phyloP scores from a whole-genome alignment of 352 stramenopile genomes.

The Elongisporangium anandrum region DNA sequence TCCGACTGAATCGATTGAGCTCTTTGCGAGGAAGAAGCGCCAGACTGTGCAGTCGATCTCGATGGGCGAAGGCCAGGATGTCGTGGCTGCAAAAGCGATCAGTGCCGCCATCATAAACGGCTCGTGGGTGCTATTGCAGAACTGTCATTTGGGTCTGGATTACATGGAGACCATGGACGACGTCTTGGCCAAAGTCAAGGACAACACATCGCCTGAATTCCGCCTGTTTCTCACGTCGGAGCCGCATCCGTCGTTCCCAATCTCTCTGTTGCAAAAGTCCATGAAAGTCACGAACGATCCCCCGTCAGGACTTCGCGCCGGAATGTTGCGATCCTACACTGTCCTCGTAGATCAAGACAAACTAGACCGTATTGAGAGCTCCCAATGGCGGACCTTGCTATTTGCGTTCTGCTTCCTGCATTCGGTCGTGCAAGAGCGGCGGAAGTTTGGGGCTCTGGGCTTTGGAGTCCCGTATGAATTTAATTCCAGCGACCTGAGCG shows the following conservation, averaged over 20 bases:
- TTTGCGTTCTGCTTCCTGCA: slow-evolving; percentile 79
- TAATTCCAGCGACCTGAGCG: slow-evolving; percentile 65
- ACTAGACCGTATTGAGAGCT: slow-evolving; percentile 63
- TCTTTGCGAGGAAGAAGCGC: slow-evolving; percentile 61
- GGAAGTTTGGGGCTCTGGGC: slow-evolving; percentile 73
- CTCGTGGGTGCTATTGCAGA: slow-evolving; percentile 78
- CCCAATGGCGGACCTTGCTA: slow-evolving; percentile 57
- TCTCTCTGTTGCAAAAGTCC: slow-evolving; percentile 54
- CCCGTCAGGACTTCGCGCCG: slow-evolving; percentile 58
- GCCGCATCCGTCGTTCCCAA: slow-evolving; percentile 57
- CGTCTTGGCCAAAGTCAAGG: slow-evolving; percentile 32
- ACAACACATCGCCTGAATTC: slow-evolving; percentile 42
- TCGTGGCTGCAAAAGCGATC: slow-evolving; percentile 52
- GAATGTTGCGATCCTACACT: slow-evolving; percentile 64
- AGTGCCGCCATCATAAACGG: slow-evolving; percentile 59
- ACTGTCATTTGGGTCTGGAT: slow-evolving; percentile 66
- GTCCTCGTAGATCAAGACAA: slow-evolving; percentile 80
- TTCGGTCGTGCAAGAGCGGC: slow-evolving; percentile 64
- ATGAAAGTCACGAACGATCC: slow-evolving; percentile 82
- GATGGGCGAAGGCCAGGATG: slow-evolving; percentile 75
- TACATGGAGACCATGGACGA: slow-evolving; percentile 69
- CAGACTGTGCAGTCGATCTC: slow-evolving; percentile 68
- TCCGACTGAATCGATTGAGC: slow-evolving; percentile 69
- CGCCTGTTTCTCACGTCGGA: slow-evolving; percentile 74
- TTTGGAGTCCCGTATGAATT: slow-evolving; percentile 81